Conservation (phyloP, 2,329 filamentous ascomycete species). For the Ceratocystis huliohia region DNA sequence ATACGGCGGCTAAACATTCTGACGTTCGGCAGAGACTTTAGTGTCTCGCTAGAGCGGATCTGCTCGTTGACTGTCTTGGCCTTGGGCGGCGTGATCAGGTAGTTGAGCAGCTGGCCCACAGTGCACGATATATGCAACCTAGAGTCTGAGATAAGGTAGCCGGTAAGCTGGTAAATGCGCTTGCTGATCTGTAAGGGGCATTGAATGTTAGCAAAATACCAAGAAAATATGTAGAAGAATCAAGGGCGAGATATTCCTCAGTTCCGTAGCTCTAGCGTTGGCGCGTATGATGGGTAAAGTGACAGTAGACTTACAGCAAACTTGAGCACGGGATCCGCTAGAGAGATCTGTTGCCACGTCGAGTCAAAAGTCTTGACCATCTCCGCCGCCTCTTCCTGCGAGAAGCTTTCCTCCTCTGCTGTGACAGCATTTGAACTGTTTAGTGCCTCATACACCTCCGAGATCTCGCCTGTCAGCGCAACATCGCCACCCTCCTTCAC, state of each 20-base stretch:
- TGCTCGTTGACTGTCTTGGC: slow-evolving; percentile 50
- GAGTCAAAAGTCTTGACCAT: slow-evolving; percentile 37
- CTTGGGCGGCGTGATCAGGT: slow-evolving; percentile 42
- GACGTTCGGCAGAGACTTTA: slow-evolving; percentile 54
- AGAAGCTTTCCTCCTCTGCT: slow-evolving; percentile 23
- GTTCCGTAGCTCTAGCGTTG: neutral
- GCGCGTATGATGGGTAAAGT: neutral
- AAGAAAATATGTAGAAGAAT: neutral
- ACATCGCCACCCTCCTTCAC: slow-evolving; percentile 31
- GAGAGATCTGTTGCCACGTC: slow-evolving; percentile 45
- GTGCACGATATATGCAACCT: slow-evolving; percentile 45
- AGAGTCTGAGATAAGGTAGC: slow-evolving; percentile 59
- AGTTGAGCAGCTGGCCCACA: slow-evolving; percentile 41
- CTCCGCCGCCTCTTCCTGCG: slow-evolving; percentile 30
- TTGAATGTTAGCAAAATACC: slow-evolving; percentile 20
- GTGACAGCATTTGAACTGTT: slow-evolving; percentile 25
- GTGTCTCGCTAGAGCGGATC: slow-evolving; percentile 36
- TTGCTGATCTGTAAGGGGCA: slow-evolving; percentile 55
- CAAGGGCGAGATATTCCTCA: neutral
- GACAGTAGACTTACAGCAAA: slow-evolving; percentile 51
- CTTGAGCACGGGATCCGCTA: slow-evolving; percentile 49
- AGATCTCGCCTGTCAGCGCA: slow-evolving; percentile 31
- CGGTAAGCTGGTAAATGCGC: slow-evolving; percentile 69
- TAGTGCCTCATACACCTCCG: slow-evolving; percentile 28
- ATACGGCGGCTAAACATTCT: slow-evolving; percentile 50